Evolutionary conservation across 2,329 filamentous ascomycete genomes (phyloP), one percentile per base, ranked within the genome.

Genomic region (Magnaporthiopsis incrustans): DNA sequence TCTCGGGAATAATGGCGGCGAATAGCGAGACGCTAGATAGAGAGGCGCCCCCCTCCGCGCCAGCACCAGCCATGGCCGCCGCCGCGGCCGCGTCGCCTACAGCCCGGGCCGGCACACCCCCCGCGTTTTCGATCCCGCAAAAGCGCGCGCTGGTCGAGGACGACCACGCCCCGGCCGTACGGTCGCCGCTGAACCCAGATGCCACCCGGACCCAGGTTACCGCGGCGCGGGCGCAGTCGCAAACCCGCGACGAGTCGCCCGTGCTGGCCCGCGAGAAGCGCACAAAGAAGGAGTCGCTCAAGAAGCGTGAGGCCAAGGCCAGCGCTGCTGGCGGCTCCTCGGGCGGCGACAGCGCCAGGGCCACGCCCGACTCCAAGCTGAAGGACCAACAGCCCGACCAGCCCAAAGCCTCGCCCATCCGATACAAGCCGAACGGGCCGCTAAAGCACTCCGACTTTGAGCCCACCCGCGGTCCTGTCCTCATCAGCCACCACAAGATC

Each of bases 181-280:
- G 89, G 3, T 93, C 90, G 14, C 89, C 89, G 33, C 82, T 93
- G 67, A 92, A 92, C 69, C 86, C 87, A 60, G 85, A 89, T 59
- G 80, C 82, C 67, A 84, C 68, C 12, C 59, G 59, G 15, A 33
- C 59, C 27, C 62, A 32, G 56, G 62, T 57, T 22, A 38, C 35
- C 44, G 18, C 22, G 18, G 11, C 60, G 14, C 35, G 38, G 10
- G 59, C 59, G 4, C 62, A 63, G 57, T 57, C 59, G 12, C 58
- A 33, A 8, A 33, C 63, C n/a, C 38, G 73, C 66, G 70, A 79
- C 64, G 77, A 79, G 12, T 67, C 69, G 61, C 73, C 73, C 11
- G 66, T 71, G 25, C 74, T 77, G 69, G 71, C 74, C 15, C 81
- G 83, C 50, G 82, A 85, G 68, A 81, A 79, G 67, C 78, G 85